Conservation (phyloP, 495 filamentous ascomycete genomes). For the Bacidia rubella region DNA sequence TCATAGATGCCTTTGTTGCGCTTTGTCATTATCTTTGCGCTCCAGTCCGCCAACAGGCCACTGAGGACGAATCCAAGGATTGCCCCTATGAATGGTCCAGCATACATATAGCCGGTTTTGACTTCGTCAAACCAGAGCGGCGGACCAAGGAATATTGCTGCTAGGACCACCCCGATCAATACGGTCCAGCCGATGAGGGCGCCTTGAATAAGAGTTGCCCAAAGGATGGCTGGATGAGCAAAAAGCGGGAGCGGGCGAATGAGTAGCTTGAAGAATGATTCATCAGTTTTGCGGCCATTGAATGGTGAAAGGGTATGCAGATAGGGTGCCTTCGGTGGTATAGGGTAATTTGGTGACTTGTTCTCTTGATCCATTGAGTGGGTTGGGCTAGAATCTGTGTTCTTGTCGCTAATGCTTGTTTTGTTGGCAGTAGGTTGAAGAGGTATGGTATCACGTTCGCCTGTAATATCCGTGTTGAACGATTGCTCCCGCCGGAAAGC, state of each 20-base stretch:
- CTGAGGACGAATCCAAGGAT: constrained; percentile 62
- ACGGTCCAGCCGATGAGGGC: constrained; percentile 90
- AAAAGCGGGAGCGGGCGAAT: constrained; percentile 51
- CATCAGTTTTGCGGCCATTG: constrained; percentile 65
- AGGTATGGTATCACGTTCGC: constrained; percentile 7
- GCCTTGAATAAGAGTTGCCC: constrained; percentile 84
- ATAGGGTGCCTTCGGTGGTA: constrained; percentile 36
- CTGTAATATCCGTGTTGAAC: constrained; percentile 48
- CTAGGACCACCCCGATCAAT: constrained; percentile 78
- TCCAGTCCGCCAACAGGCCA: constrained; percentile 62
- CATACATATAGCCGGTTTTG: constrained; percentile 77
- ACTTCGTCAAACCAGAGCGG: constrained; percentile 75
- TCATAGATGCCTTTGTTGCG: constrained; percentile 73
- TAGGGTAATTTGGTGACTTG: not conserved
- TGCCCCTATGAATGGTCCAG: constrained; percentile 74
- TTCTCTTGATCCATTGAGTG: not conserved
- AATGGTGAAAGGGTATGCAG: constrained; percentile 50
- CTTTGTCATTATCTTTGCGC: constrained; percentile 53
- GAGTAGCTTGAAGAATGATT: constrained; percentile 45
- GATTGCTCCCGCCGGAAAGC: constrained; percentile 52
- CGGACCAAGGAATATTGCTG: constrained; percentile 64
- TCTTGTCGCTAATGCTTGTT: not conserved
- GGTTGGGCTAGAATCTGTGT: not conserved
- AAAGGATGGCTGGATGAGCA: constrained; percentile 73
- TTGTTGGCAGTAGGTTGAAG: not conserved